Conservation (phyloP, 1,284 basidiomycete genomes). For the Cutaneotrichosporon sp. region DNA sequence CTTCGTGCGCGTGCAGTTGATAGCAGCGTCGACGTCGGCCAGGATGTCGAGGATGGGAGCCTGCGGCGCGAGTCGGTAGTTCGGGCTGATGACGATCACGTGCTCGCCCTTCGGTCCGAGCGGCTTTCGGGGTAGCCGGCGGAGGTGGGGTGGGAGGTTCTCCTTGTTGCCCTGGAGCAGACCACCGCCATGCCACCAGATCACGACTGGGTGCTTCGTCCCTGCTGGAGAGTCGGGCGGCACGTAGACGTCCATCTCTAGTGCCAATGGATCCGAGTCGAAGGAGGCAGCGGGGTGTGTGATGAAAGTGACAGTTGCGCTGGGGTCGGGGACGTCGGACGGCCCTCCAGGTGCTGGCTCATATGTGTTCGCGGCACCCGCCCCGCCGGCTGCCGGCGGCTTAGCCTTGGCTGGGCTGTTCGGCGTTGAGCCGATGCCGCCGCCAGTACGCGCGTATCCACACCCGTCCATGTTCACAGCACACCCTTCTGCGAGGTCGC, state of each 20-base stretch:
- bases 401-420: not conserved
- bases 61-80: slow-evolving; percentile 43
- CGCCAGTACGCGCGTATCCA: not conserved
- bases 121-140: slow-evolving; percentile 30
- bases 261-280: slow-evolving; percentile 37
- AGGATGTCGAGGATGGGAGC: slow-evolving; percentile 44
- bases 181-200: slow-evolving; percentile 48
- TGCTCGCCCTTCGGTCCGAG: slow-evolving; percentile 18
- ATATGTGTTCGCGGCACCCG: slow-evolving; percentile 2
- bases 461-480: slow-evolving; percentile 34
- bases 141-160: slow-evolving; percentile 45
- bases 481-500: slow-evolving; percentile 18
- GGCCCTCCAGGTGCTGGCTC: slow-evolving; percentile 12
- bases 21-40: slow-evolving; percentile 32
- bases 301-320: slow-evolving; percentile 32
- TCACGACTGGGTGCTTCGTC: slow-evolving; percentile 30
- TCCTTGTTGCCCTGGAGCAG: slow-evolving; percentile 47
- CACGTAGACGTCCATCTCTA: slow-evolving; percentile 44
- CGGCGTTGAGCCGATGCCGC: not conserved
- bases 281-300: slow-evolving; percentile 42
- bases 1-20: slow-evolving; percentile 31
- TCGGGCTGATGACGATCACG: slow-evolving; percentile 38
- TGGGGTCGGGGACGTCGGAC: slow-evolving; percentile 27
- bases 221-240: slow-evolving; percentile 16
- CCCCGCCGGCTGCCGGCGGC: not conserved